Evolutionary conservation across 345 rosid genomes (phyloP).

Genomic region (Eucalyptus curtisii): DNA sequence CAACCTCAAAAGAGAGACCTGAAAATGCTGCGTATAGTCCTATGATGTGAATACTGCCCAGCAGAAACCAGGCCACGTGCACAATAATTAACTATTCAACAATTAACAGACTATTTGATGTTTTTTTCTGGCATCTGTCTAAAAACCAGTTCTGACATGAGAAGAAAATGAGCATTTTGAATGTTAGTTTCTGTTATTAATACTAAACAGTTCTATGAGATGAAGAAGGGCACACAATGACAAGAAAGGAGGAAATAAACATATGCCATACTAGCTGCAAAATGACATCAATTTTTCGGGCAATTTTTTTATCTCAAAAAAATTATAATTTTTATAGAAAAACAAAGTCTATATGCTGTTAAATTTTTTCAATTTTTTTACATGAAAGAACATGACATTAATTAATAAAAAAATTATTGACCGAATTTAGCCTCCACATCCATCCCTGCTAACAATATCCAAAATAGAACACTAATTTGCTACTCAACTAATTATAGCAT

Average conservation of each 20-base stretch:
- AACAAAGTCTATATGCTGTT: background rate
- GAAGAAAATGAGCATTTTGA: background rate
- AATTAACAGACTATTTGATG: background rate
- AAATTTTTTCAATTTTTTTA: background rate
- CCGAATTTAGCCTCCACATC: background rate
- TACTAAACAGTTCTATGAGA: background rate
- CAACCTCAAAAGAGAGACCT: background rate
- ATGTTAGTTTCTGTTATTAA: background rate
- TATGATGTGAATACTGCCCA: background rate
- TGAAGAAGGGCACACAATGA: background rate
- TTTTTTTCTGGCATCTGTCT: background rate
- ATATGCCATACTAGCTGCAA: background rate
- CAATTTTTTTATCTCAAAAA: background rate
- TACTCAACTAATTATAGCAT: background rate
- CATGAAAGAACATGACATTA: background rate
- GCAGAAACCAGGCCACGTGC: background rate
- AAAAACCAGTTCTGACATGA: background rate
- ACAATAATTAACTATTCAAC: background rate
- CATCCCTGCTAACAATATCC: background rate
- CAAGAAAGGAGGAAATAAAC: background rate
- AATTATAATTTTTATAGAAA: background rate
- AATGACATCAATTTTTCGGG: background rate
- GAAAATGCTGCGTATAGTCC: background rate
- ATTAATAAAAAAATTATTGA: background rate
- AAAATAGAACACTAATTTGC: background rate